phyloP scores from a whole-genome alignment of 345 rosid genomes.

The Eucalyptus regnans region DNA sequence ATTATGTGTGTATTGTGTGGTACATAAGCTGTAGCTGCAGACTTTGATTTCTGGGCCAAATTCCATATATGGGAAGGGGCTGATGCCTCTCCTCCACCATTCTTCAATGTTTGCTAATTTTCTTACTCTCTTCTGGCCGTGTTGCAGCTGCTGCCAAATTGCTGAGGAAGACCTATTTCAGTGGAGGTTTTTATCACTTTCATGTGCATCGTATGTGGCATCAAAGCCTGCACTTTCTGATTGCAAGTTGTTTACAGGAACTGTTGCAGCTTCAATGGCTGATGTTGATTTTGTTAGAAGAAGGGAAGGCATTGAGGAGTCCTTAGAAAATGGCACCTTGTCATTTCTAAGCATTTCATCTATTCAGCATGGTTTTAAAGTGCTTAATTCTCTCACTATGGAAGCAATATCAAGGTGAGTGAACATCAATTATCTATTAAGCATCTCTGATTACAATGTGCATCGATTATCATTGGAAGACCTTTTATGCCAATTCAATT shows the following conservation, averaged over 20 bases:
- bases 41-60: neutral
- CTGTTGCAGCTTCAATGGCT: slow-evolving; percentile 89
- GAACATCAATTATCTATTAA: neutral
- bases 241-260: slow-evolving; percentile 31
- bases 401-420: slow-evolving; percentile 59
- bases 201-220: neutral
- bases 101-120: neutral
- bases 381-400: slow-evolving; percentile 59
- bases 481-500: neutral
- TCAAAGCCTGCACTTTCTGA: neutral
- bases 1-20: neutral
- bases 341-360: slow-evolving; percentile 89
- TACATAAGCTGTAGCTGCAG: neutral
- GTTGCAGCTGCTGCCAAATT: slow-evolving; percentile 75
- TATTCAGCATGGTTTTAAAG: slow-evolving; percentile 62
- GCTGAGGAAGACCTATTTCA: slow-evolving; percentile 74
- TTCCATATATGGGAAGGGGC: neutral
- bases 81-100: neutral
- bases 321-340: slow-evolving; percentile 84
- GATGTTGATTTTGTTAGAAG: slow-evolving; percentile 91
- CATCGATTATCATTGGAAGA: neutral
- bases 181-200: slow-evolving; percentile 65
- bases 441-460: neutral
- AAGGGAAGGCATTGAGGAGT: slow-evolving; percentile 76
- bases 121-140: neutral